A percentile compares a stretch with the other conserved stretches of the same genome.
phyloP scores from a whole-genome alignment of 176 grass and related monocot genomes.

The Musa beccarii region DNA sequence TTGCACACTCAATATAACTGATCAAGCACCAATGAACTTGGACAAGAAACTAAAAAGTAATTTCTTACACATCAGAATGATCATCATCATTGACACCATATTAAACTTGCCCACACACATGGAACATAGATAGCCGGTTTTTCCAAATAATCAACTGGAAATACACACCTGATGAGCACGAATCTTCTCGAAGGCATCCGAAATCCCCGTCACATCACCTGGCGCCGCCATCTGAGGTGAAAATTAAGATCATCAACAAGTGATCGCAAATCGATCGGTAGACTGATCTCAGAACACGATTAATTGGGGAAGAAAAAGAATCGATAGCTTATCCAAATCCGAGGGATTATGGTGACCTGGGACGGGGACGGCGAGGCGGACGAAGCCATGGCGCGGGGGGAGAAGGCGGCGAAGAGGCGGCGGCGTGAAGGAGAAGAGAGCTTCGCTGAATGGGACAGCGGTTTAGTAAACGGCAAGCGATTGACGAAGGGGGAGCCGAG shows the following conservation, averaged over 20 bases:
- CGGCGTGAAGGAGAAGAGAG: background rate
- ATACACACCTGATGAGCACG: conserved; percentile 59
- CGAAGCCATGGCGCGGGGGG: conserved; percentile 1
- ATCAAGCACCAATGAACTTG: no score
- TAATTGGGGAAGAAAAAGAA: background rate
- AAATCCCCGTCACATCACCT: conserved; percentile 30
- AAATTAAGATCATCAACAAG: background rate
- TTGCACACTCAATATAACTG: no score
- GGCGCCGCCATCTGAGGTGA: conserved; percentile 38
- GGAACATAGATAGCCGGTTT: background rate
- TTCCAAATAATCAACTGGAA: background rate
- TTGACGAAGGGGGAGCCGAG: background rate
- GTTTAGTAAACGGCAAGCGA: background rate
- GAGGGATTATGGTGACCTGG: background rate
- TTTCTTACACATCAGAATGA: no score
- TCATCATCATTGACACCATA: no score
- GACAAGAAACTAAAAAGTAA: no score
- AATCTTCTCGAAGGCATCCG: conserved; percentile 66
- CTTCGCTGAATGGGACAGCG: background rate
- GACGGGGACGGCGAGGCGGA: conserved; percentile 3
- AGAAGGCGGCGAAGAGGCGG: background rate
- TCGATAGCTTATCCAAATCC: background rate
- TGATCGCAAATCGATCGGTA: background rate
- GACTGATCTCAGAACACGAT: background rate
- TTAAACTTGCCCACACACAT: background rate